Base-by-base conservation (phyloP, 176 grass and related monocot genomes). In the Metroxylon sagu region DNA sequence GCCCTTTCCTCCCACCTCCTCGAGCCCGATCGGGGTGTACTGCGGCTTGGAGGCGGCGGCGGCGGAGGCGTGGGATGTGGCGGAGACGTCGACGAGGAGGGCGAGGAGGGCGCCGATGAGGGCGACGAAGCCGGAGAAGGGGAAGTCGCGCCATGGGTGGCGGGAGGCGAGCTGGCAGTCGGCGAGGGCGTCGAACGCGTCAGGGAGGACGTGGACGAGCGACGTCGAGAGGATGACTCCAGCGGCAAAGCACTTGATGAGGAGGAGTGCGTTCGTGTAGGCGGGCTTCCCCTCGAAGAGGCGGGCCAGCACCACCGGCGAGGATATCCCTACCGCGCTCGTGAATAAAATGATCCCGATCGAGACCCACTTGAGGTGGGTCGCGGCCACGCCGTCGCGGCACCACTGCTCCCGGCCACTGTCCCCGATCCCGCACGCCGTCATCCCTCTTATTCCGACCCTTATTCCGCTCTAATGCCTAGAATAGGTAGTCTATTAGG, bases 171-270 rank as follows among this genome's bases (percentile, higher is more conserved):
- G 57, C 67, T 79, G 82, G 87, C 87, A 80, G 59, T 91, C 72
- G 66, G 88, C 60, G 55, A 90, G 87, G 6, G 87, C 82, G 50
- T 68, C 87, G 14, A 82, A 80, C 53, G 93, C 93, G 65, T 97
- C 93, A 62, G 93, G 93, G 69, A 97, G 78, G 48, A 97, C 93
- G 67, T 97, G 93, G 62, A 97, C 93, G 57, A 97, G 87, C 19
- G 93, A 82, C 12, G 93, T 97, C 15, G 93, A 97, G 57, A 97
- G 87, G 67, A 97, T 86, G 69, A 97, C 93, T 58, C 93, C 93
- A 1, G 93, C 93, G 5, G 93, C 93, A 69, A 83, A 97, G 87
- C 86, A 97, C 72, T 97, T 97, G 69, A 97, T 86, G 53, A 91
- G 75, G 75, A 97, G 93, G 0, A 97, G 78, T 0, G 85, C 81